A percentile compares a stretch with the other conserved stretches of the same genome.
Conservation (phyloP, 768 basidiomycete genomes). For the Suillus americanus region DNA sequence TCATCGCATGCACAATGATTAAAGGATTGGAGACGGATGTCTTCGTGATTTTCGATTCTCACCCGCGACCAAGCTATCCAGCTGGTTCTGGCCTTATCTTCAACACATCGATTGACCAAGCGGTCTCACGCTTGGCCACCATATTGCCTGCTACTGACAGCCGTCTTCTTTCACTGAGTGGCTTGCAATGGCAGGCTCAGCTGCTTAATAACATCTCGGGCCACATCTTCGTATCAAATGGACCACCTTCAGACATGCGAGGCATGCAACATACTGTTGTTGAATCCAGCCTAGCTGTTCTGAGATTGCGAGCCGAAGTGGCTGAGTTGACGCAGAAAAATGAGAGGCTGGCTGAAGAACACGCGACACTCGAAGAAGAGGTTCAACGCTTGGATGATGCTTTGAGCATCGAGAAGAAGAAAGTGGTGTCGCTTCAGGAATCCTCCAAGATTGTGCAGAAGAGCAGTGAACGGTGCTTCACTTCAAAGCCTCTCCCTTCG, state of each 20-base stretch:
- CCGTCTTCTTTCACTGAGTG: constrained; percentile 38
- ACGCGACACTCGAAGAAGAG: constrained; percentile 27
- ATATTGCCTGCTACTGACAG: constrained; percentile 50
- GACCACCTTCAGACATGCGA: constrained; percentile 15
- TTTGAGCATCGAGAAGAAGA: constrained; percentile 15
- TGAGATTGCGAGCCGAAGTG: constrained; percentile 42
- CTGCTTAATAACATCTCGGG: constrained; percentile 61
- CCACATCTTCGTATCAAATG: constrained; percentile 47
- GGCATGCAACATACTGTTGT: constrained; percentile 38
- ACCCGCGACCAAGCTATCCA: constrained; percentile 58
- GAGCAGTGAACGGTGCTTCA: background rate
- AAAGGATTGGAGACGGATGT: constrained; percentile 24
- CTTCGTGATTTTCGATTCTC: constrained; percentile 68
- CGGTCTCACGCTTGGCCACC: constrained; percentile 43
- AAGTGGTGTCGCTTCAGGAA: background rate
- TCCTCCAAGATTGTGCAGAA: background rate
- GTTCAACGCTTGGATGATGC: constrained; percentile 14
- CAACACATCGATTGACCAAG: constrained; percentile 42
- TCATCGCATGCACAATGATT: constrained; percentile 51
- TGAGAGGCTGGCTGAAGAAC: constrained; percentile 22
- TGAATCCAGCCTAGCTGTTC: constrained; percentile 49
- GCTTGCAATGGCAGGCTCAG: constrained; percentile 64
- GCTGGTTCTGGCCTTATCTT: constrained; percentile 60
- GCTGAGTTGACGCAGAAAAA: constrained; percentile 37
- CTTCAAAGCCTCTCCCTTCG: constrained; percentile 10